Percentiles rank a stretch among this genome's conserved stretches.
Evolutionary conservation across 192 early-diverging fungal species (phyloP).

Genomic region (Coemansia sp.): DNA sequence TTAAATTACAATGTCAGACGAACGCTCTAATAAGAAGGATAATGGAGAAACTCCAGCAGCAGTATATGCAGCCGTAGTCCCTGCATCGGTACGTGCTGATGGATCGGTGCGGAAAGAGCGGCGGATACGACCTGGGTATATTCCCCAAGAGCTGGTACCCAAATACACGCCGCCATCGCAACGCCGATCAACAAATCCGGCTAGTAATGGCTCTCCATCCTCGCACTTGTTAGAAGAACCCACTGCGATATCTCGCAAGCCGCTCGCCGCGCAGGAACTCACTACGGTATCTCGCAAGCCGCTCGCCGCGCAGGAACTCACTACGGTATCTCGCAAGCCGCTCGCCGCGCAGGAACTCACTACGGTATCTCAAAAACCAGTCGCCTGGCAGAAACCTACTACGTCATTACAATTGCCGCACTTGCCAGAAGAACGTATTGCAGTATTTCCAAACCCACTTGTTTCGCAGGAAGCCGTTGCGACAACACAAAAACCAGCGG

Average conservation of each 20-base stretch:
- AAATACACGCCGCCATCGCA: conserved; percentile 25
- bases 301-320: no score
- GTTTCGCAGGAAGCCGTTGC: no score
- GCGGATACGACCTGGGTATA: conserved; percentile 23
- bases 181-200: neutral
- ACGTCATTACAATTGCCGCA: neutral
- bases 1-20: neutral
- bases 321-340: no score
- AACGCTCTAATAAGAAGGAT: neutral
- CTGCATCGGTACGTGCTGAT: conserved; percentile 17
- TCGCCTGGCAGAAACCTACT: neutral
- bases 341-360: no score
- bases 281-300: no score
- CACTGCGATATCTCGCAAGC: no score
- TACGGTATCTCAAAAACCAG: no score
- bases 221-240: neutral
- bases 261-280: no score
- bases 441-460: no score
- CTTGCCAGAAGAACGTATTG: no score
- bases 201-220: neutral
- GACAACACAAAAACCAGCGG: no score
- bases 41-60: neutral
- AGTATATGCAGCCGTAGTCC: neutral
- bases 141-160: conserved; percentile 12
- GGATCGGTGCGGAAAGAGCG: conserved; percentile 30